Evolutionary conservation across 257 asterid species (phyloP), one percentile per base, ranked within the genome.

Genomic region (Leonotis leonurus): DNA sequence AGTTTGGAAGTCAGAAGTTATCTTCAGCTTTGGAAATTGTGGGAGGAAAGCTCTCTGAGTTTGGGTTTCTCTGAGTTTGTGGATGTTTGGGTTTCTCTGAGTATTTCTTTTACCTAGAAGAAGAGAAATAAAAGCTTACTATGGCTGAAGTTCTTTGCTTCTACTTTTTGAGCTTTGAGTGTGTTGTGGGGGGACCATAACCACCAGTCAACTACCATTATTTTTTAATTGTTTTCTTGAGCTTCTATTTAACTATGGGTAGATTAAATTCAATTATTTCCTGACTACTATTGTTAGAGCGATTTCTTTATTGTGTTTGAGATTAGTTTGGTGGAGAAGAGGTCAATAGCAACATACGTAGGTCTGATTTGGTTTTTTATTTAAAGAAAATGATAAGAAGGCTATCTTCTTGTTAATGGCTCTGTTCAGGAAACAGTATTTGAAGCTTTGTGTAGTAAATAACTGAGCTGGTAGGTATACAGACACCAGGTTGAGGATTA

Each of bases 121-220:
- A 56, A 14, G 67, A 65, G 52, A 69, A 69, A 39, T n/a, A n/a
- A n/a, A 25, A 22, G 35, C n/a, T 53, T 61, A 41, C 59, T 51
- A 6, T 14, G 54, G 6, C 46, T 36, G 62, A 66, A 63, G 48
- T 45, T 56, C 64, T 68, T 62, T 50, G 14, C 45, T 57, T 51
- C 51, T 53, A n/a, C n/a, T n/a, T 37, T 61, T n/a, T n/a, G n/a
- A n/a, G 37, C 30, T 36, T 63, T 37, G 37, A 55, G 43, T 70
- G 66, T 33, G 35, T 63, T 72, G 58, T 68, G 55, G 27, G 44
- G 62, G 45, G 62, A 77, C 85, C 82, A 70, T 60, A 59, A n/a
- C 60, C 40, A 59, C n/a, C n/a, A n/a, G n/a, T 62, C 45, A 58
- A 52, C 64, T 35, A 64, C 66, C 62, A 32, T 61, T 70, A n/a